A percentile compares a stretch with the other conserved stretches of the same genome.
Evolutionary conservation across 352 stramenopile species (phyloP).

Genomic region (Phytopythium boreale): DNA sequence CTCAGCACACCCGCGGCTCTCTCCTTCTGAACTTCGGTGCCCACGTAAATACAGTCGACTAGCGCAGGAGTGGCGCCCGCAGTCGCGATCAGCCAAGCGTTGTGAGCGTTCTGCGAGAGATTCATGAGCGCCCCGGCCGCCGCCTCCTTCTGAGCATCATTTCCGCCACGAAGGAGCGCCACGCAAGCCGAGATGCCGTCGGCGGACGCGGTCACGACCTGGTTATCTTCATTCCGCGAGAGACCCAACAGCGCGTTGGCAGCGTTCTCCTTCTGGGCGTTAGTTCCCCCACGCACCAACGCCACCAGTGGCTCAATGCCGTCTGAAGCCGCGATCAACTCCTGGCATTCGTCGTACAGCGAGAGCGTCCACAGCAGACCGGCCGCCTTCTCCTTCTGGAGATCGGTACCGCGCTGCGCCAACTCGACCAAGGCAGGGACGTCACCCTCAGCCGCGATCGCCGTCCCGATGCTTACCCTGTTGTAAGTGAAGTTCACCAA

Average conservation of each 20-base stretch:
- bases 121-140: background rate
- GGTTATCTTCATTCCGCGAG: background rate
- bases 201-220: background rate
- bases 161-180: background rate
- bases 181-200: background rate
- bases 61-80: no score
- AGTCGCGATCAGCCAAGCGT: no score
- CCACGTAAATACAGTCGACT: no score
- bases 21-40: no score
- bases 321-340: background rate
- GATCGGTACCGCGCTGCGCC: background rate
- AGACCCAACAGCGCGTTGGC: background rate
- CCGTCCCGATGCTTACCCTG: background rate
- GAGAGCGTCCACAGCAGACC: background rate
- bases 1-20: no score
- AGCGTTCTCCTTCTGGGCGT: background rate
- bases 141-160: background rate
- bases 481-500: background rate
- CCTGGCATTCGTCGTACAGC: background rate
- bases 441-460: background rate
- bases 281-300: background rate
- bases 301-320: background rate
- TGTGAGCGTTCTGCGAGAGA: background rate
- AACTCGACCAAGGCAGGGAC: background rate
- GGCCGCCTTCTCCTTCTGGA: background rate